Conservation (phyloP, 2,329 filamentous ascomycete genomes). For the Phialophora verrucosa region DNA sequence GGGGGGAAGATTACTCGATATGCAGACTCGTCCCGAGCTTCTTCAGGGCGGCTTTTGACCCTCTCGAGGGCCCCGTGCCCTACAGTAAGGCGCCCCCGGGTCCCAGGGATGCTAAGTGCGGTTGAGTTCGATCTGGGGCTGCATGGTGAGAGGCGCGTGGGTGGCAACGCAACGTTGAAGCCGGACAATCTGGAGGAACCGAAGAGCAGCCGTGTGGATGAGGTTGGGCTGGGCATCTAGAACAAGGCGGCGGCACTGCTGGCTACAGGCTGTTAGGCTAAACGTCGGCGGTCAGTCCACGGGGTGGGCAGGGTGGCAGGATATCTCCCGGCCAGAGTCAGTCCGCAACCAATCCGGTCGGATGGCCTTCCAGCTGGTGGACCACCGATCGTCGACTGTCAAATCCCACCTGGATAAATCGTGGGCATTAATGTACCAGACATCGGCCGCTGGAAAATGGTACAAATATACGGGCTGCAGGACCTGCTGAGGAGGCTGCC, state of each 20-base stretch:
- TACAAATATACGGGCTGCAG: conserved; percentile 8
- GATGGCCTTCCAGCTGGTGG: conserved; percentile 11
- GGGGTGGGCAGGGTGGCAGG: background rate
- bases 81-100: background rate
- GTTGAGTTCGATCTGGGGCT: conserved; percentile 3
- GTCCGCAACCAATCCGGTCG: conserved; percentile 33
- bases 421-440: conserved; percentile 6
- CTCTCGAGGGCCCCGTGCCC: background rate
- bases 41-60: background rate
- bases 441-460: background rate
- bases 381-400: conserved; percentile 11
- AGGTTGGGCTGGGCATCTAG: background rate
- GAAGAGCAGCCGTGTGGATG: conserved; percentile 26
- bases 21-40: background rate
- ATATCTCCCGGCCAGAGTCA: conserved; percentile 4
- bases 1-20: background rate
- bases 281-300: conserved; percentile 20
- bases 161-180: background rate
- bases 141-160: background rate
- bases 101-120: background rate
- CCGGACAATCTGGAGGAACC: conserved; percentile 16
- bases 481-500: background rate
- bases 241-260: background rate
- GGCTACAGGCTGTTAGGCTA: conserved; percentile 32
- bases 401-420: conserved; percentile 23